These are phyloP conservation scores for Artomyces pyxidatus DNA, from an alignment of 768 basidiomycete species.

Conservation along the genomic window DNA sequence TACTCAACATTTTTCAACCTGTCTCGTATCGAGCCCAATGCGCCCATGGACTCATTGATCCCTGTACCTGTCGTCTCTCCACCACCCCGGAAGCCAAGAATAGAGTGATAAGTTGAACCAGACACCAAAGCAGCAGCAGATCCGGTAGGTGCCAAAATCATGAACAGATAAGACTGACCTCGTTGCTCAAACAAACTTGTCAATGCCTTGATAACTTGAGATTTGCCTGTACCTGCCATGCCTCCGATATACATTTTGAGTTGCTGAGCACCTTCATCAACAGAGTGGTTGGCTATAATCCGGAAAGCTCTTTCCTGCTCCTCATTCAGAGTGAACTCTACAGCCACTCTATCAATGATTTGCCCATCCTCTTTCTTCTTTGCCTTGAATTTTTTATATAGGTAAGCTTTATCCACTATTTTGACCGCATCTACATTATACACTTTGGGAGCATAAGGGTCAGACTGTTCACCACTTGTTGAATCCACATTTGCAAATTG, in stretches of 20 bases:
- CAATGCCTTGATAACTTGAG: slow-evolving; percentile 15
- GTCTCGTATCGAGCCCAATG: not conserved
- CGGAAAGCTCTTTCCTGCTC: slow-evolving; percentile 17
- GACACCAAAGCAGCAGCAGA: slow-evolving; percentile 11
- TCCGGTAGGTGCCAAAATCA: slow-evolving; percentile 17
- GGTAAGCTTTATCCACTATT: not conserved
- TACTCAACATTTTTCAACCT: slow-evolving; percentile 25
- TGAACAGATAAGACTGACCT: slow-evolving; percentile 4
- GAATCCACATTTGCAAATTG: not conserved
- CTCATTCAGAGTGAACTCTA: slow-evolving; percentile 8
- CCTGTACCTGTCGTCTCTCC: not conserved
- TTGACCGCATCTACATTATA: not conserved
- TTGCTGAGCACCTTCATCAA: not conserved
- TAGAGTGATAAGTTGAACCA: slow-evolving; percentile 19
- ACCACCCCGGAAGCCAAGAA: slow-evolving; percentile 3
- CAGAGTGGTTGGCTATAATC: slow-evolving; percentile 15
- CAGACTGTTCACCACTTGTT: not conserved
- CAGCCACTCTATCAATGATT: not conserved
- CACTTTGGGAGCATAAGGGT: not conserved
- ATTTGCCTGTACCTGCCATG: slow-evolving; percentile 20
- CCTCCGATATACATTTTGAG: slow-evolving; percentile 19
- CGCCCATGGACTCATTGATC: not conserved
- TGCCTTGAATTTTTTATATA: not conserved
- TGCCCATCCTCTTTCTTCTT: not conserved
- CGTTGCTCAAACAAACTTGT: slow-evolving; percentile 9